A percentile compares a stretch with the other conserved stretches of the same genome.
These are phyloP conservation scores for Aspergillus taichungensis DNA, from an alignment of 495 filamentous ascomycete genomes.

Conservation along the genomic window DNA sequence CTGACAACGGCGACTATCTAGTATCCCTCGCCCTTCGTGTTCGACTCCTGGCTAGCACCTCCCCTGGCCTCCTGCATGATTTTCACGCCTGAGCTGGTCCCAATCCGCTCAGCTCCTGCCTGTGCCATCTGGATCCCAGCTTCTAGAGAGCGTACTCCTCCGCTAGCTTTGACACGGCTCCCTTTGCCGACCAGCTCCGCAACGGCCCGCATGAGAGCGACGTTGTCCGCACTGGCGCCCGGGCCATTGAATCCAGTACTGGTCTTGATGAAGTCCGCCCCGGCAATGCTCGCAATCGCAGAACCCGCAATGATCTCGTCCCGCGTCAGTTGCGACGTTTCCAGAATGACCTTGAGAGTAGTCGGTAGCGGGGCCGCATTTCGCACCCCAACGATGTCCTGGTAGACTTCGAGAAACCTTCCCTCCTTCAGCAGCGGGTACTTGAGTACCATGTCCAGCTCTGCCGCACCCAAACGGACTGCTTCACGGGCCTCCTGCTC, in stretches of 20 bases:
- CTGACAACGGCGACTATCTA: too few species aligned
- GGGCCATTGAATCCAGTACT: slow-evolving; percentile 58
- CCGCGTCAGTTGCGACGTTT: slow-evolving; percentile 48
- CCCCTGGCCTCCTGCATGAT: slow-evolving; percentile 44
- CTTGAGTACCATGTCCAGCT: slow-evolving; percentile 64
- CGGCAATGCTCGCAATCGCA: slow-evolving; percentile 48
- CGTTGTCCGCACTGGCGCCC: slow-evolving; percentile 47
- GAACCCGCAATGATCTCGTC: slow-evolving; percentile 52
- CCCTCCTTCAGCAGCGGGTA: slow-evolving; percentile 42
- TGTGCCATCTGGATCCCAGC: slow-evolving; percentile 50
- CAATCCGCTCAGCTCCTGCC: slow-evolving; percentile 57
- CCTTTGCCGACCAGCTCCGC: slow-evolving; percentile 25
- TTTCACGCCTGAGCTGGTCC: slow-evolving; percentile 49
- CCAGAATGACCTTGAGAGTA: slow-evolving; percentile 57
- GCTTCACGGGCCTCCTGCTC: slow-evolving; percentile 47
- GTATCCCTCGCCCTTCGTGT: too few species aligned
- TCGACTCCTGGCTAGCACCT: slow-evolving; percentile 12
- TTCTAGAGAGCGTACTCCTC: slow-evolving; percentile 46
- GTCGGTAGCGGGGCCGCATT: slow-evolving; percentile 39
- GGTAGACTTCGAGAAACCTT: slow-evolving; percentile 44
- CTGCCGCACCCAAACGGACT: slow-evolving; percentile 46
- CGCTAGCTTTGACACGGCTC: slow-evolving; percentile 59
- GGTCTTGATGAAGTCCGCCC: slow-evolving; percentile 61
- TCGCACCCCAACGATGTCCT: slow-evolving; percentile 48
- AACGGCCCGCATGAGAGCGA: slow-evolving; percentile 48